phyloP scores from a whole-genome alignment of 2,329 filamentous ascomycete genomes.

The Passalora sequoiae region DNA sequence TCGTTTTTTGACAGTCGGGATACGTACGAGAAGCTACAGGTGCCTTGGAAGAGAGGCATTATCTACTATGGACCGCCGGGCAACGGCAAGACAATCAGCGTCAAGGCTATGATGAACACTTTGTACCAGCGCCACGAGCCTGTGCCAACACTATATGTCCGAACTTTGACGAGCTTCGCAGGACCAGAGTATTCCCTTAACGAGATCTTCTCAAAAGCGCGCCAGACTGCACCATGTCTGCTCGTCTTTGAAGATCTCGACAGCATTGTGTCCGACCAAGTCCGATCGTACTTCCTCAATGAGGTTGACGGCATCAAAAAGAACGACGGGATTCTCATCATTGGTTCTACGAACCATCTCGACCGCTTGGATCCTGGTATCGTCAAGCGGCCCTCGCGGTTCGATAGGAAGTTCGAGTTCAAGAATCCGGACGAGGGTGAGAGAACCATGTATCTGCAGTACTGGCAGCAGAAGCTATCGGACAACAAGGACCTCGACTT shows the following conservation, averaged over 20 bases:
- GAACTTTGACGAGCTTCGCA: conserved; percentile 42
- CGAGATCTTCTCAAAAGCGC: conserved; percentile 54
- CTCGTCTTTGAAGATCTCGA: conserved; percentile 70
- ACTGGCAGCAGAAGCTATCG: conserved; percentile 51
- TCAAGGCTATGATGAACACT: conserved; percentile 65
- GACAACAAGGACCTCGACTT: conserved; percentile 57
- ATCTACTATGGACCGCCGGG: conserved; percentile 62
- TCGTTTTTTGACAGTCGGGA: conserved; percentile 58
- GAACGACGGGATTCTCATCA: conserved; percentile 66
- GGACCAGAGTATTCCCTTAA: conserved; percentile 56
- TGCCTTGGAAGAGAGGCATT: conserved; percentile 67
- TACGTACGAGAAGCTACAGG: conserved; percentile 56
- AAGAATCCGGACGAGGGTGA: conserved; percentile 53
- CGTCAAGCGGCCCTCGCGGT: conserved; percentile 58
- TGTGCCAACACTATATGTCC: conserved; percentile 60
- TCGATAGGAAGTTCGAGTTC: conserved; percentile 64
- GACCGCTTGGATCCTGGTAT: conserved; percentile 62
- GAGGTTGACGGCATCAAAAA: conserved; percentile 65
- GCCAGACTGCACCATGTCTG: conserved; percentile 61
- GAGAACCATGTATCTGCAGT: conserved; percentile 56
- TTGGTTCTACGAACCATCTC: conserved; percentile 43
- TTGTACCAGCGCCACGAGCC: conserved; percentile 51
- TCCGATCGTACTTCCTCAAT: conserved; percentile 66
- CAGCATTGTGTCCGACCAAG: conserved; percentile 55
- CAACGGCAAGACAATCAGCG: conserved; percentile 66